Percentiles rank a stretch among this genome's conserved stretches.
phyloP scores from a whole-genome alignment of 2,329 filamentous ascomycete species.

The Microdochium bolleyi region DNA sequence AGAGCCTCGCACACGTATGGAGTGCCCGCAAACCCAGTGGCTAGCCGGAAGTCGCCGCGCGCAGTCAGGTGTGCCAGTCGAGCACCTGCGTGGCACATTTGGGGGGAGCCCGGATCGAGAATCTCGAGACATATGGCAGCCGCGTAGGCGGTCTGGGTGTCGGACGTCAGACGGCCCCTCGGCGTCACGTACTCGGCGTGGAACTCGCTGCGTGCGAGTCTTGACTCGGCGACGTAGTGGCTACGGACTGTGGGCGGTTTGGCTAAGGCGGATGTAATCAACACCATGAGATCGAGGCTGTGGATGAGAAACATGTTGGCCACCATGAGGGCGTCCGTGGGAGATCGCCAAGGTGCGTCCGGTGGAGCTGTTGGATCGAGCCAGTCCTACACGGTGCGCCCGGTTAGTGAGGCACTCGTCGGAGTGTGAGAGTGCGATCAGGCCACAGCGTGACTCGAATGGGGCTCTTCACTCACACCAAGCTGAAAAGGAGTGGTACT shows the following conservation, averaged over 20 bases:
- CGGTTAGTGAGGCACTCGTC: no score
- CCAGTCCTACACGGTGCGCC: no score
- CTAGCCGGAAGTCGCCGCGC: constrained; percentile 7
- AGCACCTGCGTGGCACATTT: constrained; percentile 2
- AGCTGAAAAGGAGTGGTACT: constrained; percentile 25
- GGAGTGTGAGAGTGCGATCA: neutral
- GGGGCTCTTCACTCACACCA: constrained; percentile 14
- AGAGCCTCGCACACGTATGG: neutral
- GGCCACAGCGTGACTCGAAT: no score
- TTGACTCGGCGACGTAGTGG: neutral
- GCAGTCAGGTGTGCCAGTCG: no score
- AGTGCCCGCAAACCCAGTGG: constrained; percentile 15
- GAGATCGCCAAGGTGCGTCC: constrained; percentile 31
- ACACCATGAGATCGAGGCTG: constrained; percentile 26
- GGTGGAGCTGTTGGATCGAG: constrained; percentile 36
- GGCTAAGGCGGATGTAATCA: constrained; percentile 23
- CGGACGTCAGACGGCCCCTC: constrained; percentile 19
- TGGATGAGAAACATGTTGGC: constrained; percentile 38
- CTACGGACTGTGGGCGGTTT: no score
- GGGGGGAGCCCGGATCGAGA: constrained; percentile 3
- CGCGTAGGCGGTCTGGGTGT: constrained; percentile 10
- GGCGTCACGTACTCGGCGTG: constrained; percentile 19
- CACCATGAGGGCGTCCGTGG: constrained; percentile 27
- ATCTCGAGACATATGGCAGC: no score
- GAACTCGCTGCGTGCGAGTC: constrained; percentile 16